Conservation (phyloP, 805 yeast species). For the Novakomyces olei region DNA sequence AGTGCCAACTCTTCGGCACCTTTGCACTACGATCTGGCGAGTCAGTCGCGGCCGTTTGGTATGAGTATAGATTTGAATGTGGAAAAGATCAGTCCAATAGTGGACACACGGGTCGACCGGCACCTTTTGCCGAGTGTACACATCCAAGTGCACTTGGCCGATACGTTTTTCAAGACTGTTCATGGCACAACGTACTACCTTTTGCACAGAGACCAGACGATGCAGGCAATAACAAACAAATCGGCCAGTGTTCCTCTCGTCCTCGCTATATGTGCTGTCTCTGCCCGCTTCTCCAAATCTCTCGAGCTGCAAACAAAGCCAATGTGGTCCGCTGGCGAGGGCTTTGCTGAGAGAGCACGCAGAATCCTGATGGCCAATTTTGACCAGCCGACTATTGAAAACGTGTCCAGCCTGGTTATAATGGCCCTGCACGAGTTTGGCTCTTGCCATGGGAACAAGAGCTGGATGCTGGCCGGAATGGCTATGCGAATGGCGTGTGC, state of each 20-base stretch:
- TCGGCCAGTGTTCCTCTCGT: conserved; percentile 14
- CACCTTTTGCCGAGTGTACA: conserved; percentile 3
- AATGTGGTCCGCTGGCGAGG: conserved; percentile 12
- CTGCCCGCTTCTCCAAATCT: conserved; percentile 17
- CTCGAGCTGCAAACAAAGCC: conserved; percentile 11
- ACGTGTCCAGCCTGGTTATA: conserved; percentile 16
- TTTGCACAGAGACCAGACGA: conserved; percentile 15
- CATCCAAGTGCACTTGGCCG: conserved; percentile 13
- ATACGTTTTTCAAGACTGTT: conserved; percentile 15
- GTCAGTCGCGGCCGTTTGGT: too few species aligned
- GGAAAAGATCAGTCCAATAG: too few species aligned
- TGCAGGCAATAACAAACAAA: conserved; percentile 13
- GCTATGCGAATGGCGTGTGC: conserved; percentile 17
- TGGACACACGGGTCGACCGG: too few species aligned
- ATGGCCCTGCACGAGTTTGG: conserved; percentile 18
- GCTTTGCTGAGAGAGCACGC: conserved; percentile 11
- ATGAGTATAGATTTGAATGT: too few species aligned
- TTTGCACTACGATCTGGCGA: too few species aligned
- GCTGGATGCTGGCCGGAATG: conserved; percentile 17
- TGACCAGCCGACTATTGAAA: conserved; percentile 16
- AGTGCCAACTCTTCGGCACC: too few species aligned
- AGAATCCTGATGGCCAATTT: conserved; percentile 12
- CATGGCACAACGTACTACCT: conserved; percentile 18
- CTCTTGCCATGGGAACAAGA: conserved; percentile 15
- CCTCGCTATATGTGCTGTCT: conserved; percentile 16